A percentile compares a stretch with the other conserved stretches of the same genome.
These are phyloP conservation scores for Lentinula sp. DNA, from an alignment of 768 basidiomycete genomes.

Conservation along the genomic window DNA sequence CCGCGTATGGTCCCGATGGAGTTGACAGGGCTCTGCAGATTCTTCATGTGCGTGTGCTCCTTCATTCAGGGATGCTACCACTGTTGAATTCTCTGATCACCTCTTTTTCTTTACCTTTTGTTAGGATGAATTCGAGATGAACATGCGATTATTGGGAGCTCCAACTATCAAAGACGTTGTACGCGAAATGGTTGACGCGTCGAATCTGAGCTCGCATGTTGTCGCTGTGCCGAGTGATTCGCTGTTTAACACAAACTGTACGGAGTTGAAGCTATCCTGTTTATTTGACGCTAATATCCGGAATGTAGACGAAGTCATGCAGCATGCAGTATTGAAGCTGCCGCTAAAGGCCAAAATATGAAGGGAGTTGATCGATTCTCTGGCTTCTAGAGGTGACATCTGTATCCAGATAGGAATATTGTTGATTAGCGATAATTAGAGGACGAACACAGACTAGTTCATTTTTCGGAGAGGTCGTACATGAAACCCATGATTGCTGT, in stretches of 20 bases:
- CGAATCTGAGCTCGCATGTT: constrained; percentile 59
- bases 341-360: constrained; percentile 14
- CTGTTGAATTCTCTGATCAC: background rate
- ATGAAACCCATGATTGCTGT: no score
- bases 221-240: constrained; percentile 65
- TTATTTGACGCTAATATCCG: background rate
- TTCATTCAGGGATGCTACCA: background rate
- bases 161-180: constrained; percentile 72
- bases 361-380: background rate
- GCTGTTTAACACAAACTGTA: constrained; percentile 81
- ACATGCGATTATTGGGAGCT: constrained; percentile 88
- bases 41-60: constrained; percentile 43
- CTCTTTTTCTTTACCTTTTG: background rate
- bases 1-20: constrained; percentile 83
- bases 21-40: constrained; percentile 81
- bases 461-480: no score
- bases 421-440: no score
- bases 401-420: background rate
- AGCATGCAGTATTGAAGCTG: constrained; percentile 33
- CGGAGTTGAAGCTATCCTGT: background rate
- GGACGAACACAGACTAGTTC: no score
- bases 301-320: constrained; percentile 34
- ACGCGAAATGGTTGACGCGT: constrained; percentile 86
- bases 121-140: constrained; percentile 98
- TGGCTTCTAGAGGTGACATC: background rate